Percentiles rank a stretch among this genome's conserved stretches.
phyloP scores from a whole-genome alignment of 208 protist species.

The Acanthamoeba castellanii region DNA sequence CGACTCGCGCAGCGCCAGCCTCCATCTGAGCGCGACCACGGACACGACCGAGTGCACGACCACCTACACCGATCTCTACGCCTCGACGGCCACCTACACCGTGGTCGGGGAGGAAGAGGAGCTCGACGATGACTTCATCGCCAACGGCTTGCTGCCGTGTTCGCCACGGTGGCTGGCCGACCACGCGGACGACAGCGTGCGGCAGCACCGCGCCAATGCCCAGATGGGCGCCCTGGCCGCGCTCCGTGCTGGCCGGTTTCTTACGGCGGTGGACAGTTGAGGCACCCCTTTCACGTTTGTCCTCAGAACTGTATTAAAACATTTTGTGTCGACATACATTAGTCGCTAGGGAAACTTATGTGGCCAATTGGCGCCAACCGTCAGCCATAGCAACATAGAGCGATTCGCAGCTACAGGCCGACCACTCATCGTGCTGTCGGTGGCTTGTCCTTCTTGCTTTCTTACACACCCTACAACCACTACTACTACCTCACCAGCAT shows the following conservation, averaged over 20 bases:
- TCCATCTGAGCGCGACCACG: not conserved
- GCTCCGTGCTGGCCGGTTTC: not conserved
- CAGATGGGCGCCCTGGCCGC: not conserved
- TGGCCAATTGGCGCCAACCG: too few species aligned
- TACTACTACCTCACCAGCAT: too few species aligned
- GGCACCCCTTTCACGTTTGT: too few species aligned
- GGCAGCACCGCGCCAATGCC: not conserved
- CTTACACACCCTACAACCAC: too few species aligned
- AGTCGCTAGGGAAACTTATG: too few species aligned
- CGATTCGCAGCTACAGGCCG: too few species aligned
- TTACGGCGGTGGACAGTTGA: not conserved
- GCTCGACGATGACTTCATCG: not conserved
- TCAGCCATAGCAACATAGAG: too few species aligned
- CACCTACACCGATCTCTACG: not conserved
- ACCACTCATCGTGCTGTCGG: too few species aligned
- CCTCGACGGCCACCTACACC: not conserved
- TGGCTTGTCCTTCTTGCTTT: too few species aligned
- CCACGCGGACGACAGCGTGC: not conserved
- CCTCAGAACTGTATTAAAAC: too few species aligned
- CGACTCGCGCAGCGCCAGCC: not conserved
- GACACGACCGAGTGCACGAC: not conserved
- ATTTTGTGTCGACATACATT: too few species aligned
- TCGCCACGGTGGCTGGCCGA: slow-evolving; percentile 14
- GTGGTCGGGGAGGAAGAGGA: not conserved
- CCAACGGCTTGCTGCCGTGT: not conserved